Base-by-base conservation (phyloP, 495 filamentous ascomycete species). In the Clohesyomyces aquaticus region DNA sequence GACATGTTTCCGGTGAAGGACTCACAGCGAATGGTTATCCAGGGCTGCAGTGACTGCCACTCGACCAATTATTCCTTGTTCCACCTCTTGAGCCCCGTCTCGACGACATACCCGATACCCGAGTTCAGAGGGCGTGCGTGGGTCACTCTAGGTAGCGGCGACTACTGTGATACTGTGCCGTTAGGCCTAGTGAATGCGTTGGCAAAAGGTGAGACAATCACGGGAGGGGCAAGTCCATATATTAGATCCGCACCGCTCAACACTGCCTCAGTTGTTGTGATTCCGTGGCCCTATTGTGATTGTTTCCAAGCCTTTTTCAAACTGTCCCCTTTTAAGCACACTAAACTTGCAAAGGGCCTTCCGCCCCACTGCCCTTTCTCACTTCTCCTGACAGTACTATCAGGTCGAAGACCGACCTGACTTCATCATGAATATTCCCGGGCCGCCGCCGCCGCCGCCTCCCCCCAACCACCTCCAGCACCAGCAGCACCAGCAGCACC, bases 351-450 rank as follows among this genome's bases (percentile, higher is more conserved):
- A 41, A 27, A 38, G 32, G 32, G 32, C 32, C 32, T 38, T 38
- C 6, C 32, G 32, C 32, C 32, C 32, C 32, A 38, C 32, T 14
- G 32, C 32, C 32, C 14, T 47, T 45, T 38, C 6, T 38, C 14
- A 14, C 32, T 38, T 38, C 32, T 6, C 32, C 14, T 38, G 6
- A 38, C 14, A 38, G 6, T 14, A 14, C 6, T 38, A 6, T 14
- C 32, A 6, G 32, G 14, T 38, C 14, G 32, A 38, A 6, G 14
- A 6, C 14, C 14, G 18, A 11, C 4, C 18, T n/a, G 14, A 14
- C 29, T n/a, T 32, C 50, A 53, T 27, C 28, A 49, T 59, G 45
- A 59, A 51, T 22, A 21, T 4, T 28, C 21, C 41, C 19, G 18
- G 28, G 23, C 55, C 18, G 38, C 23, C 55, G 22, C 55, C 41